Evolutionary conservation across 2,329 filamentous ascomycete species (phyloP).

Genomic region (Dryadomyces quercus-mongolicae): DNA sequence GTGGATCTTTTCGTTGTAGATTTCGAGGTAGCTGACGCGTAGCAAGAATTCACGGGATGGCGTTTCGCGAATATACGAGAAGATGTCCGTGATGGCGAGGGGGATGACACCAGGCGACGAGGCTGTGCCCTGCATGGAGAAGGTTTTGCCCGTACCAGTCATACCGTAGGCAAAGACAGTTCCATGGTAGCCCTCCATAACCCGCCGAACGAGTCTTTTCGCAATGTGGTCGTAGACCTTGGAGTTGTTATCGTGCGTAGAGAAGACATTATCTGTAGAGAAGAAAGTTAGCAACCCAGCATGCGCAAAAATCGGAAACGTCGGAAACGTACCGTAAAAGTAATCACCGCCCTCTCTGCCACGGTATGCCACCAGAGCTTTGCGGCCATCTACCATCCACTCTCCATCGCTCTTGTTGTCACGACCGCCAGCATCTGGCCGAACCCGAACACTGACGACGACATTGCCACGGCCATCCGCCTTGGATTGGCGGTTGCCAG

Average conservation of each 20-base stretch:
- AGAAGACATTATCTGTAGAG: constrained; percentile 80
- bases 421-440: constrained; percentile 63
- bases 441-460: constrained; percentile 84
- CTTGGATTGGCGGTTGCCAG: constrained; percentile 39
- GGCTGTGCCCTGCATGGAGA: constrained; percentile 97
- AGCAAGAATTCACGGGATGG: constrained; percentile 88
- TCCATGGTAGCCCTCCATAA: constrained; percentile 98
- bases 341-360: constrained; percentile 91
- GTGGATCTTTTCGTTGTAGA: constrained; percentile 97
- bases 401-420: constrained; percentile 60
- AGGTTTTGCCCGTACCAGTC: constrained; percentile 98
- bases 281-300: not conserved
- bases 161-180: constrained; percentile 98
- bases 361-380: constrained; percentile 68
- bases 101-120: constrained; percentile 94
- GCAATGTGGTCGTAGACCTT: constrained; percentile 90
- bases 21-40: constrained; percentile 94
- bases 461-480: constrained; percentile 84
- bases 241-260: constrained; percentile 84
- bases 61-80: constrained; percentile 96
- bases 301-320: not conserved
- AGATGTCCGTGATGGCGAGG: constrained; percentile 94
- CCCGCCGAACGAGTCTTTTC: constrained; percentile 84
- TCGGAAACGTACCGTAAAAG: constrained; percentile 58
- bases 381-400: constrained; percentile 83